Evolutionary conservation across 495 filamentous ascomycete species (phyloP).

Genomic region (Physcia stellaris): DNA sequence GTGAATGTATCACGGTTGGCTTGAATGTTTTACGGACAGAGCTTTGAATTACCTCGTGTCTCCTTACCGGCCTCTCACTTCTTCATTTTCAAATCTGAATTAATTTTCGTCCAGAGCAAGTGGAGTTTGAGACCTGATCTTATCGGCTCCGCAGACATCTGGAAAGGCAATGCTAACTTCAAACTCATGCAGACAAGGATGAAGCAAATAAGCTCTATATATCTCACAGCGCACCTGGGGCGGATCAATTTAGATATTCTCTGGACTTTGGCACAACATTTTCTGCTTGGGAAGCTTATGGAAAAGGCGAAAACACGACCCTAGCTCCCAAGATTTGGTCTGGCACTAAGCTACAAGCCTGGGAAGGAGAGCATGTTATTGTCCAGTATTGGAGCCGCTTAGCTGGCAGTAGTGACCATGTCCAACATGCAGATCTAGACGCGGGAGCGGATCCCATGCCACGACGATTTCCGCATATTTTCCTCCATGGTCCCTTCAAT

Average conservation of each 20-base stretch:
- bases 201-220: too few relatives aligned
- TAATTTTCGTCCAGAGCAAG: slow-evolving; percentile 22
- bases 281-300: slow-evolving; percentile 45
- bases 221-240: slow-evolving; percentile 52
- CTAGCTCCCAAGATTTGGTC: slow-evolving; percentile 39
- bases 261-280: slow-evolving; percentile 47
- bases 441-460: too few relatives aligned
- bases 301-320: slow-evolving; percentile 27
- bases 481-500: slow-evolving; percentile 48
- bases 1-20: too few relatives aligned
- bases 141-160: too few relatives aligned
- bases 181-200: too few relatives aligned
- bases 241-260: slow-evolving; percentile 50
- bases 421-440: slow-evolving; percentile 46
- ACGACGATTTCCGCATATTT: slow-evolving; percentile 51
- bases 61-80: too few relatives aligned
- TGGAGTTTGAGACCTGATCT: slow-evolving; percentile 30
- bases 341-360: slow-evolving; percentile 46
- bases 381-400: slow-evolving; percentile 56
- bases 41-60: too few relatives aligned
- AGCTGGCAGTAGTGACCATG: slow-evolving; percentile 49
- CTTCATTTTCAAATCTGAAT: slow-evolving; percentile 34
- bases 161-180: too few relatives aligned
- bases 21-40: too few relatives aligned
- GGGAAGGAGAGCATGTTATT: slow-evolving; percentile 51